Percentiles rank a stretch among this genome's conserved stretches.
These are phyloP conservation scores for Debaryomycetaceae sp. DNA, from an alignment of 1,139 yeast genomes.

Conservation along the genomic window DNA sequence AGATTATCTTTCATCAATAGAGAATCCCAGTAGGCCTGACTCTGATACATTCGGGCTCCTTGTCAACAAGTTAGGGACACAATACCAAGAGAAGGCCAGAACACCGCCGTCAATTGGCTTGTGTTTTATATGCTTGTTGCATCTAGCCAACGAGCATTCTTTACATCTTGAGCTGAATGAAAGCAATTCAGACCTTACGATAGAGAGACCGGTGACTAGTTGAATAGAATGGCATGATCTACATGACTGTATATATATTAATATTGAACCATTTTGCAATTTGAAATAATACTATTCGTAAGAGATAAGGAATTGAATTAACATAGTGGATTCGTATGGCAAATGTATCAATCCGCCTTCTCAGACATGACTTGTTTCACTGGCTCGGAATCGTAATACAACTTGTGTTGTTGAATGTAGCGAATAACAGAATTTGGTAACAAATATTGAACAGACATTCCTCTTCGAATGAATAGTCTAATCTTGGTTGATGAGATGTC, in stretches of 20 bases:
- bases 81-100: not conserved
- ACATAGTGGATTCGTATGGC: too few species aligned
- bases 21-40: too few species aligned
- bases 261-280: too few species aligned
- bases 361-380: constrained; percentile 83
- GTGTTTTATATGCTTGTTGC: constrained; percentile 80
- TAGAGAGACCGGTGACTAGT: constrained; percentile 11
- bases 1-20: too few species aligned
- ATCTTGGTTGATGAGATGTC: constrained; percentile 96
- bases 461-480: constrained; percentile 83
- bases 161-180: constrained; percentile 55
- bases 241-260: not conserved
- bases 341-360: constrained; percentile 27
- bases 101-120: constrained; percentile 82
- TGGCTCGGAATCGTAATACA: constrained; percentile 88
- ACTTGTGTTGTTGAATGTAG: constrained; percentile 86
- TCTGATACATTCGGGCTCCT: not conserved
- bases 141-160: constrained; percentile 87
- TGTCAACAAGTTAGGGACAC: not conserved
- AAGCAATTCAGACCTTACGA: constrained; percentile 53
- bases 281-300: constrained; percentile 1
- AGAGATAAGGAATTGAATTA: constrained; percentile 1
- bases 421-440: constrained; percentile 93
- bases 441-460: constrained; percentile 94
- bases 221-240: not conserved